Evolutionary conservation across 805 yeast species (phyloP).

Genomic region (Wickerhamomyces rabaulensis): DNA sequence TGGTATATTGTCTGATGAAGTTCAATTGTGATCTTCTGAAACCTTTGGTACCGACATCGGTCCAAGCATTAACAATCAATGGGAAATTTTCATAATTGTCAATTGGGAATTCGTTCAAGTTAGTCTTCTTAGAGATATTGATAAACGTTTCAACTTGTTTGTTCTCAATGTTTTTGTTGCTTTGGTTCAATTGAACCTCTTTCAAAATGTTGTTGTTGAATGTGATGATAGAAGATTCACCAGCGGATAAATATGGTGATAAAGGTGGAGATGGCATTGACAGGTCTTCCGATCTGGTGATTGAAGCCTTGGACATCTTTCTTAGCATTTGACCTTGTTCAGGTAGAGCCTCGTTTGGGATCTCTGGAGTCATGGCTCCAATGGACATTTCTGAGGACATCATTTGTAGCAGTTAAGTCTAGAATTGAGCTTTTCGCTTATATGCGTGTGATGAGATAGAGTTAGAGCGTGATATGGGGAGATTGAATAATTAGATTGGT

Average conservation of each 20-base stretch:
- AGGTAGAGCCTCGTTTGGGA: conserved; percentile 1
- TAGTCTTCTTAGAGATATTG: conserved; percentile 6
- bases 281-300: conserved; percentile 21
- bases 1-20: conserved; percentile 47
- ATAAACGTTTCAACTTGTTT: conserved; percentile 15
- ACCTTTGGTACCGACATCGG: conserved; percentile 33
- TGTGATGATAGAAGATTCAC: conserved; percentile 4
- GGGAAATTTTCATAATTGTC: conserved; percentile 41
- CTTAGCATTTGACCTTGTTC: conserved; percentile 15
- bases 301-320: conserved; percentile 23
- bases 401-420: neutral
- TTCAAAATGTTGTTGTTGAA: conserved; percentile 19
- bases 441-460: neutral
- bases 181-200: conserved; percentile 17
- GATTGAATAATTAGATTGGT: neutral
- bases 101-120: conserved; percentile 38
- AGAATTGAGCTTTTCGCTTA: neutral
- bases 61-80: conserved; percentile 49
- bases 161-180: conserved; percentile 1
- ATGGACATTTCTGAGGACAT: conserved; percentile 6
- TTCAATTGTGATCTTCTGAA: conserved; percentile 44
- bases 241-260: conserved; percentile 29
- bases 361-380: conserved; percentile 24
- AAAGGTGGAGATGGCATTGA: conserved; percentile 44
- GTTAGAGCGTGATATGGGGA: neutral